Evolutionary conservation across 1,284 basidiomycete species (phyloP), one percentile per base, ranked within the genome.

Genomic region (Polyporus tsugae): DNA sequence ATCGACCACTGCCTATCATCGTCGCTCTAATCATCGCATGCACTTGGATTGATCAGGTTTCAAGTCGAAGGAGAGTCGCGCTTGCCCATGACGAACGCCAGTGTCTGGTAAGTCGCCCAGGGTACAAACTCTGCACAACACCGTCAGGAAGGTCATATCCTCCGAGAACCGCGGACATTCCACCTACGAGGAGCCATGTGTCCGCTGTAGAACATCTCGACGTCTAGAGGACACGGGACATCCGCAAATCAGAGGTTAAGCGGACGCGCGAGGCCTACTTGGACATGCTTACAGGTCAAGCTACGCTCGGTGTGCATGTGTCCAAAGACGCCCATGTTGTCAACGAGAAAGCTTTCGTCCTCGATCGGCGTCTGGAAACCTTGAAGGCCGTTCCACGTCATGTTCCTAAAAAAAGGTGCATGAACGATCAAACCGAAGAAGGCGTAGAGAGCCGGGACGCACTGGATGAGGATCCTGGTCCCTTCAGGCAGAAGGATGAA

Each of bases 381-480:
- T 73, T 83, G 81, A 62, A 72, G 66, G 17, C 81, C 81, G 58
- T 76, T 74, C 81, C 81, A 82, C 1, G 81, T 82, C 80, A 82
- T 82, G 67, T 81, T 81, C 60, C 80, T 80, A 60, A 2, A 22
- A 6, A 5, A 39, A 15, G 52, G 13, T 39, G 5, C 2, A 38
- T 13, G 10, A 38, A 41, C 25, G 55, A 4, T 44, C 9, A 60
- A 41, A 10, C 25, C 15, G 17, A 33, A 6, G 17, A 35, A 7
- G 46, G 15, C 4, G 25, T 35, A 35, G 35, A 6, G 17, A 33
- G 7, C 19, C 13, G 11, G 9, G 46, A 78, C 82, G 58, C 67
- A 86, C 86, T 89, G 86, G 65, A 89, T 87, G 15, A 86, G 86
- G 66, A 87, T 88, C 19, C 86, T 80, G 15, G 86, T 87, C 15